A percentile compares a stretch with the other conserved stretches of the same genome.
phyloP scores from a whole-genome alignment of 2,329 filamentous ascomycete genomes.

The Taxawa tesnikishii region DNA sequence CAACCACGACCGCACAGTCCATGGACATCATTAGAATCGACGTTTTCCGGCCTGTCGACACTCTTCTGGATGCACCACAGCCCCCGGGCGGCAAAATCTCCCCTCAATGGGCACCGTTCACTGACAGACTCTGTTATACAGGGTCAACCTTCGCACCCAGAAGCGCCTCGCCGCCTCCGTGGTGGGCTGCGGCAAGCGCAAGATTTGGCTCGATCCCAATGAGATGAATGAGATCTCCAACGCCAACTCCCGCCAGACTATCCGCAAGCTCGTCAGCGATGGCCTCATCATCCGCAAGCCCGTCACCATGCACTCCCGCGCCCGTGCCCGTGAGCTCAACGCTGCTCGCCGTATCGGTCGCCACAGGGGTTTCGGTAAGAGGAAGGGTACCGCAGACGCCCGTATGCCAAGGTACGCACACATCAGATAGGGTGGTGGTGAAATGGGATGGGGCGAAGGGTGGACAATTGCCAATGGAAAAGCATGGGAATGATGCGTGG shows the following conservation, averaged over 20 bases:
- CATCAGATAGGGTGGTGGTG: neutral
- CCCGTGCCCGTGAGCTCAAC: conserved; percentile 89
- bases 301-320: conserved; percentile 98
- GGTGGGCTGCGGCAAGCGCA: conserved; percentile 98
- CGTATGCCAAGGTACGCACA: conserved; percentile 98
- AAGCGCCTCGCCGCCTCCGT: conserved; percentile 99
- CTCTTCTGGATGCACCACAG: neutral
- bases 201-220: conserved; percentile 99
- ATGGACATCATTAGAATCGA: neutral
- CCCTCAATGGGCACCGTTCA: neutral
- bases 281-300: conserved; percentile 99
- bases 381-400: conserved; percentile 99
- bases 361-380: conserved; percentile 99
- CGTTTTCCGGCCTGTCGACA: neutral
- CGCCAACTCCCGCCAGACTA: conserved; percentile 99
- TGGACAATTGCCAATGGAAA: no score
- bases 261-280: conserved; percentile 99
- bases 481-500: neutral
- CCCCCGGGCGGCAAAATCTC: neutral
- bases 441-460: conserved; percentile 1
- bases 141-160: conserved; percentile 99
- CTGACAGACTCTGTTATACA: conserved; percentile 28
- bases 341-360: conserved; percentile 88
- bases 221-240: conserved; percentile 99
- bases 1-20: neutral